Conservation (phyloP, 2,329 filamentous ascomycete species). For the Talaromyces sp. region DNA sequence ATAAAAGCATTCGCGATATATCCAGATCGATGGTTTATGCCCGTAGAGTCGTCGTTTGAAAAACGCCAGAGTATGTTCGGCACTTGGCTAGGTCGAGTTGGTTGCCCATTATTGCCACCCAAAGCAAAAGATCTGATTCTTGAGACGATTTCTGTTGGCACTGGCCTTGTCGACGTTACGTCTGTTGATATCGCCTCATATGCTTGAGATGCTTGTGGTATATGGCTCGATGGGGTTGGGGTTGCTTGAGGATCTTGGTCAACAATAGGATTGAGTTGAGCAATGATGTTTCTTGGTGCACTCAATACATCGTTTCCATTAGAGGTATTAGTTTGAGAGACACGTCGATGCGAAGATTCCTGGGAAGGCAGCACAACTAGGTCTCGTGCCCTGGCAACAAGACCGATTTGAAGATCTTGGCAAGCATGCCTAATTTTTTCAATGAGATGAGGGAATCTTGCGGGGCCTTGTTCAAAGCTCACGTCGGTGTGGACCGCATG, state of each 20-base stretch:
- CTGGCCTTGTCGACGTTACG: background rate
- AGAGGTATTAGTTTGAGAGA: background rate
- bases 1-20: slow-evolving; percentile 33
- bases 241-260: background rate
- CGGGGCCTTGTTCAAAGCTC: slow-evolving; percentile 21
- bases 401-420: background rate
- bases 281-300: background rate
- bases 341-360: background rate
- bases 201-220: background rate
- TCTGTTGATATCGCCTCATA: background rate
- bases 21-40: slow-evolving; percentile 28
- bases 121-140: slow-evolving; percentile 17
- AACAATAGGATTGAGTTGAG: background rate
- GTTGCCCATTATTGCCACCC: background rate
- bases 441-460: slow-evolving; percentile 22
- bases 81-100: slow-evolving; percentile 12
- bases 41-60: slow-evolving; percentile 33
- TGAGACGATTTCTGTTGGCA: background rate
- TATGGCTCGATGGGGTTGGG: background rate
- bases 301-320: background rate
- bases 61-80: slow-evolving; percentile 38
- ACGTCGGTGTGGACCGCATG: slow-evolving; percentile 25
- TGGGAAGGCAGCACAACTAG: background rate
- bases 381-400: slow-evolving; percentile 13
- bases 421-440: slow-evolving; percentile 20